phyloP scores from a whole-genome alignment of 331 rosid species.

The Rosa hybrid region DNA sequence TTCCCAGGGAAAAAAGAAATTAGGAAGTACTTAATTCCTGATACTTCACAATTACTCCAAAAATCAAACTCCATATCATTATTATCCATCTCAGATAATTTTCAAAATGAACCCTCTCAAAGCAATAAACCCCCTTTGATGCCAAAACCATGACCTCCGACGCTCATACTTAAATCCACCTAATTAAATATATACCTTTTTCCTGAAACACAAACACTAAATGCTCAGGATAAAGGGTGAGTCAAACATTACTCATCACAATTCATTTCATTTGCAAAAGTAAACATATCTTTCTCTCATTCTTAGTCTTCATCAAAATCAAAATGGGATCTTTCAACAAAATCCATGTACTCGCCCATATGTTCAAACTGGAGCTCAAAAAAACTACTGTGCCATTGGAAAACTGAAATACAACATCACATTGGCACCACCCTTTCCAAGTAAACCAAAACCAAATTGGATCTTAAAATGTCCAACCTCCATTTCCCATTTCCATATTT shows the following conservation, averaged over 20 bases:
- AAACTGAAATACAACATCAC: constrained; percentile 1
- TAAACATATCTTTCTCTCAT: background rate
- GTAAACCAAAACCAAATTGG: background rate
- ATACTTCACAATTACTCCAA: background rate
- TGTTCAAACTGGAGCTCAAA: background rate
- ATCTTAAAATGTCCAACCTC: background rate
- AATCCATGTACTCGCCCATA: background rate
- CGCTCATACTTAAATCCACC: background rate
- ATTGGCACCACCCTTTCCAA: background rate
- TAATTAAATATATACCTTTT: background rate
- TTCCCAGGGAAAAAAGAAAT: background rate
- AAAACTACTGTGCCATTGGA: background rate
- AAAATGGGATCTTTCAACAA: background rate
- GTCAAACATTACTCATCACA: background rate
- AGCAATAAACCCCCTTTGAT: background rate
- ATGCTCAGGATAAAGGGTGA: background rate
- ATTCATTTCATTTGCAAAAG: background rate
- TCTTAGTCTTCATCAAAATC: background rate
- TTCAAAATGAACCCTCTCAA: background rate
- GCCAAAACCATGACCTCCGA: background rate
- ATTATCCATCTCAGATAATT: background rate
- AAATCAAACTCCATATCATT: background rate
- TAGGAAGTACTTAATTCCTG: background rate
- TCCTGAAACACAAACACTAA: background rate
- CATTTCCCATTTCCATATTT: constrained; percentile 23